A percentile compares a stretch with the other conserved stretches of the same genome.
These are phyloP conservation scores for Cicer yamashitae DNA, from an alignment of 306 rosid species.

Conservation along the genomic window DNA sequence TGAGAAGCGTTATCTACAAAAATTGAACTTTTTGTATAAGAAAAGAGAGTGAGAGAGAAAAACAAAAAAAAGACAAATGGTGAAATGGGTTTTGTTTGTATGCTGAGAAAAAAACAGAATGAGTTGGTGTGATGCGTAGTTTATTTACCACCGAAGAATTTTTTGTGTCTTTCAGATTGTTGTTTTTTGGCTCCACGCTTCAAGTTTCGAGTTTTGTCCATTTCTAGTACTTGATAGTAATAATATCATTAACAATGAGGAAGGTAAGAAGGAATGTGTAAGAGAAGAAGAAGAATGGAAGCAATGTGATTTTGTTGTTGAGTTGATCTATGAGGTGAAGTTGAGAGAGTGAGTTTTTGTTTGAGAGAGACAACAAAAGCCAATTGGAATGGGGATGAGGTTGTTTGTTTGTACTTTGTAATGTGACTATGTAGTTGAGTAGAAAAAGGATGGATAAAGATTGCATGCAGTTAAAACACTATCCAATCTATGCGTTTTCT, in stretches of 20 bases:
- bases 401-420: not conserved
- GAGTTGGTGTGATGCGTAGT: constrained; percentile 33
- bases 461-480: too few relatives aligned
- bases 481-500: too few relatives aligned
- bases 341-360: constrained; percentile 27
- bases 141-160: constrained; percentile 54
- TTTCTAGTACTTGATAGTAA: constrained; percentile 32
- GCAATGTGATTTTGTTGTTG: not conserved
- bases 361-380: constrained; percentile 26
- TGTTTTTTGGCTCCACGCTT: constrained; percentile 67
- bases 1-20: constrained; percentile 53
- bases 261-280: not conserved
- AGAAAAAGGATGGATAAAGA: not conserved
- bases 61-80: constrained; percentile 61
- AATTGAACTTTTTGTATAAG: constrained; percentile 39
- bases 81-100: constrained; percentile 49
- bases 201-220: constrained; percentile 64
- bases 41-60: constrained; percentile 33
- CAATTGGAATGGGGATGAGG: constrained; percentile 14
- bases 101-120: constrained; percentile 41
- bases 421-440: not conserved
- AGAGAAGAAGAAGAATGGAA: not conserved
- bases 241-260: not conserved
- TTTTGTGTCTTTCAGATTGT: constrained; percentile 50
- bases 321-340: not conserved